These are phyloP conservation scores for Saccharomyces hybrid DNA, from an alignment of 1,139 yeast species.

Conservation along the genomic window DNA sequence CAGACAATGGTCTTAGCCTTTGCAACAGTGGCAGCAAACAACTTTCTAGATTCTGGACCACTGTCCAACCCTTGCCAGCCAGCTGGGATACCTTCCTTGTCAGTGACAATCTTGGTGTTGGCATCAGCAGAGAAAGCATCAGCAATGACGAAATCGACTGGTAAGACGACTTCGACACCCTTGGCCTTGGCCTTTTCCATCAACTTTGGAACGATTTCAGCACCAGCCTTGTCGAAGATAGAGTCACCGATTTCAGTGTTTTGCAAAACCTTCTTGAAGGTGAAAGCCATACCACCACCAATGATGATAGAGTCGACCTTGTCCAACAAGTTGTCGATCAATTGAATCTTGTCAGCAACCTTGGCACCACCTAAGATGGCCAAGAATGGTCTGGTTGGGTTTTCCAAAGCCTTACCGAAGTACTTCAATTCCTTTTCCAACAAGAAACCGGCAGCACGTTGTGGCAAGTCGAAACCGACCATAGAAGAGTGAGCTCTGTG, in stretches of 20 bases:
- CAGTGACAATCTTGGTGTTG: conserved; percentile 67
- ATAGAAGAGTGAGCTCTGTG: conserved; percentile 99
- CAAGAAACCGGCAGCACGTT: conserved; percentile 95
- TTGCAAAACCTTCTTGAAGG: conserved; percentile 88
- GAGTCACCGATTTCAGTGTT: conserved; percentile 83
- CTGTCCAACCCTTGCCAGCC: conserved; percentile 92
- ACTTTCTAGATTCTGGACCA: conserved; percentile 77
- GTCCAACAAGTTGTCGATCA: conserved; percentile 91
- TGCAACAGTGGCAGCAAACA: conserved; percentile 70
- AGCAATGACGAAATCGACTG: conserved; percentile 89
- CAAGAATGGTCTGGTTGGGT: conserved; percentile 93
- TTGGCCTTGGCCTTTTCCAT: conserved; percentile 92
- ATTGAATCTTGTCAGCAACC: conserved; percentile 95
- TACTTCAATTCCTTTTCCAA: conserved; percentile 93
- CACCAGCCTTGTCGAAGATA: conserved; percentile 82
- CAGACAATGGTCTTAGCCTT: conserved; percentile 95
- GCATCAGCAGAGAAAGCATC: conserved; percentile 92
- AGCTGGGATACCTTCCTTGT: conserved; percentile 83
- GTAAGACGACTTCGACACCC: conserved; percentile 83
- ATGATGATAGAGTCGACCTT: conserved; percentile 87
- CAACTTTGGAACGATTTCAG: conserved; percentile 82
- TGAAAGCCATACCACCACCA: conserved; percentile 99
- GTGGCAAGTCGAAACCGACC: conserved; percentile 90
- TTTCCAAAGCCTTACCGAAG: conserved; percentile 95
- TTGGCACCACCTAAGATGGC: conserved; percentile 98